A percentile compares a stretch with the other conserved stretches of the same genome.
These are phyloP conservation scores for Pichia sporocuriosa DNA, from an alignment of 805 yeast species.

Conservation along the genomic window DNA sequence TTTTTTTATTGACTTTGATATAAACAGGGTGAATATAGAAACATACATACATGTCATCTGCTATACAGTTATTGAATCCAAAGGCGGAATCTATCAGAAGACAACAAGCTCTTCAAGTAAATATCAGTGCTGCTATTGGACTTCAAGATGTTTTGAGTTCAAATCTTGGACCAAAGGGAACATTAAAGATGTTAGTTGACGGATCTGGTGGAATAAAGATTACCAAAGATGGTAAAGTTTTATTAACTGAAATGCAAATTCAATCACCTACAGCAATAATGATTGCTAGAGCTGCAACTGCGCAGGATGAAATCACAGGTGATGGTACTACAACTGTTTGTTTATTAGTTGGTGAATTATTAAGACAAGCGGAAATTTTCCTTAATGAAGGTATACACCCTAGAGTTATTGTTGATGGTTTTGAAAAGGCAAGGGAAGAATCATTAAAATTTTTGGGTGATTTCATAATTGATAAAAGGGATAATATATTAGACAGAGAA, in stretches of 20 bases:
- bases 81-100: constrained; percentile 97
- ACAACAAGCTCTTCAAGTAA: constrained; percentile 91
- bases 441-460: constrained; percentile 61
- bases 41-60: constrained; percentile 36
- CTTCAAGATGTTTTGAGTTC: constrained; percentile 86
- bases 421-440: constrained; percentile 80
- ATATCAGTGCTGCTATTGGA: constrained; percentile 95
- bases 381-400: constrained; percentile 95
- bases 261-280: constrained; percentile 84
- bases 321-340: constrained; percentile 98
- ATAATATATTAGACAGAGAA: constrained; percentile 60
- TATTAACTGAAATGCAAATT: constrained; percentile 93
- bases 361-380: constrained; percentile 90
- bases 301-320: constrained; percentile 98
- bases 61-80: constrained; percentile 86
- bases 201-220: constrained; percentile 94
- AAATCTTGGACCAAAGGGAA: constrained; percentile 95
- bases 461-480: constrained; percentile 44
- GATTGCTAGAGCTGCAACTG: constrained; percentile 96
- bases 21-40: not conserved
- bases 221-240: constrained; percentile 94
- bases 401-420: constrained; percentile 88
- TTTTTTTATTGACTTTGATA: too few species aligned
- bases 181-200: constrained; percentile 92
- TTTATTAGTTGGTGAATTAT: constrained; percentile 85